Base-by-base conservation (phyloP, 768 basidiomycete species). In the Trametes cinnabarina region DNA sequence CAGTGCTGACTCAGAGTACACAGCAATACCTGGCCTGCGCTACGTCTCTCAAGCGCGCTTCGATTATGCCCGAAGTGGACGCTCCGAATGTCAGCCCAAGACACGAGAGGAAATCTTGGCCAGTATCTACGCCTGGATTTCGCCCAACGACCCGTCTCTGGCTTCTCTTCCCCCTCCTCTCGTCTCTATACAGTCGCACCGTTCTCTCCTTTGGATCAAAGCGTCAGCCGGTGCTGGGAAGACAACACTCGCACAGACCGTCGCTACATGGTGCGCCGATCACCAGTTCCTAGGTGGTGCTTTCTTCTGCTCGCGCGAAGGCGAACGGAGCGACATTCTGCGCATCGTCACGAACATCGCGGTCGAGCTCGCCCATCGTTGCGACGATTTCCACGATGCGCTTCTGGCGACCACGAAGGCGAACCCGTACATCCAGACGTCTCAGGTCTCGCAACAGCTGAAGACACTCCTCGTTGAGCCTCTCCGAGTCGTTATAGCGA, bases 221-320 rank as follows among this genome's bases (percentile, higher is more conserved):
- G 58, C 60, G 7, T 22, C 55, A 32, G 61, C 58, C 3, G 61
- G 61, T 7, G 49, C 52, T 25, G 61, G 61, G 19, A 63, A 63
- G 30, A 46, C 59, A 5, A 61, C 58, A 4, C 26, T 63, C 8
- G 58, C 61, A 7, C 32, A 54, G 30, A 60, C 51, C 3, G n/a
- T 63, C 28, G 52, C 52, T 15, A 25, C 48, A 7, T 22, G 47
- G 30, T 41, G 26, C 12, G n/a, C 48, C 23, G 51, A 47, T 10
- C 25, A 55, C 6, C 28, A 40, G 9, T 42, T 42, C 22, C 53
- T 63, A 14, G 61, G 59, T 14, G 59, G 59, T 20, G 55, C 43
- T 28, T 63, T 63, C 44, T 63, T 63, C 28, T 63, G 61, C 28
- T 57, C 61, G 1, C 58, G 56, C 20, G 51, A 54, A 14, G 49